Conservation (phyloP, 345 rosid genomes). For the Sonneratia alba region DNA sequence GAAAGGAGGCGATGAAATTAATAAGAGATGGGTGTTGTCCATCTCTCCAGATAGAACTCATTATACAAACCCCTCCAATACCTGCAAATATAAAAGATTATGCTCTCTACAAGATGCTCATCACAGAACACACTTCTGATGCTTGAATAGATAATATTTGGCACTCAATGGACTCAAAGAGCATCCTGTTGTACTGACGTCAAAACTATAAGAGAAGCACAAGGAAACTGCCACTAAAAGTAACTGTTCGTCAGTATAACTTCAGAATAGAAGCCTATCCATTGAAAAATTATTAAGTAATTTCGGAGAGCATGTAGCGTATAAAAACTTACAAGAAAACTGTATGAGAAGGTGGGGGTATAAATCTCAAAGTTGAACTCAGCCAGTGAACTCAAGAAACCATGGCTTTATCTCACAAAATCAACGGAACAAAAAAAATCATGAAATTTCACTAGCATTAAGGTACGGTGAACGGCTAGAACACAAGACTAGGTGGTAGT, state of each 20-base stretch:
- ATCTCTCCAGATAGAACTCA: slow-evolving; percentile 66
- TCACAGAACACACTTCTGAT: neutral
- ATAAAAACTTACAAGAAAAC: neutral
- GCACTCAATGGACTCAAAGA: neutral
- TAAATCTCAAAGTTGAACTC: neutral
- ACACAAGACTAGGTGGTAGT: neutral
- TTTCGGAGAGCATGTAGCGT: neutral
- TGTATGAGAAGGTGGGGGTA: neutral
- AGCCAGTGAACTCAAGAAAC: neutral
- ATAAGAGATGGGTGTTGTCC: slow-evolving; percentile 57
- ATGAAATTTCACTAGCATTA: neutral
- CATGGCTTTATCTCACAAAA: neutral
- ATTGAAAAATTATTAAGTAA: too few relatives aligned
- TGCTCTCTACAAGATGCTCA: neutral
- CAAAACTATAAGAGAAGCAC: neutral
- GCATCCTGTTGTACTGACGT: too few relatives aligned
- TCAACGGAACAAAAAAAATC: neutral
- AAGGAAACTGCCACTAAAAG: neutral
- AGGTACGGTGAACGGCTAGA: neutral
- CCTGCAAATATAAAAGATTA: slow-evolving; percentile 15
- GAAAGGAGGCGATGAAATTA: slow-evolving; percentile 63
- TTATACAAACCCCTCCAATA: slow-evolving; percentile 67
- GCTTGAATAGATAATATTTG: neutral
- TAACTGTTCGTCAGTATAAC: neutral
- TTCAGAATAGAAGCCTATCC: neutral